Conservation (phyloP, 495 filamentous ascomycete genomes). For the Penicillium bovifimosum region DNA sequence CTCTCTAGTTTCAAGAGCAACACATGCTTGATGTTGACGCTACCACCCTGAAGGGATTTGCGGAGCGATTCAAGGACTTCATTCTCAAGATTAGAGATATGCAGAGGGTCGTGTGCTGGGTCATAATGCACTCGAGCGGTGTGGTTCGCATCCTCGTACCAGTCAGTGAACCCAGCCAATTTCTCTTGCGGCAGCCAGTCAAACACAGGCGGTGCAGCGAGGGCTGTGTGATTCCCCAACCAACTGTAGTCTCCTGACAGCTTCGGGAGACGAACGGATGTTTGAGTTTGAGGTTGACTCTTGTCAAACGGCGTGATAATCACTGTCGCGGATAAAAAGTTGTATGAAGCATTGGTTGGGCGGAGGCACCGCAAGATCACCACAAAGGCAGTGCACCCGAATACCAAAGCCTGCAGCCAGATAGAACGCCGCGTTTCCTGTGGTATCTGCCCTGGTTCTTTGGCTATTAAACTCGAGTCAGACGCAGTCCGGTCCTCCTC, state of each 20-base stretch:
- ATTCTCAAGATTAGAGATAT: constrained; percentile 36
- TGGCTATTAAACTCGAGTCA: constrained; percentile 1
- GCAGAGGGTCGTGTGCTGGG: constrained; percentile 32
- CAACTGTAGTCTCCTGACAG: constrained; percentile 19
- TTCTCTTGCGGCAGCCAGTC: constrained; percentile 22
- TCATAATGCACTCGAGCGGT: constrained; percentile 26
- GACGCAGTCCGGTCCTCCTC: constrained; percentile 11
- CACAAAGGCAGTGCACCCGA: background rate
- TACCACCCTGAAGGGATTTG: constrained; percentile 23
- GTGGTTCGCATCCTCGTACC: constrained; percentile 14
- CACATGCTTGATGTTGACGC: constrained; percentile 33
- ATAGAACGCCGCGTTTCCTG: background rate
- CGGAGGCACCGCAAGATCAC: constrained; percentile 13
- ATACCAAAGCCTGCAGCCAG: constrained; percentile 6
- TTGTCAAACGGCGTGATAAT: constrained; percentile 18
- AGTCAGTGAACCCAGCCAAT: constrained; percentile 24
- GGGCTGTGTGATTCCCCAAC: constrained; percentile 21
- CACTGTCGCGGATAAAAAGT: constrained; percentile 19
- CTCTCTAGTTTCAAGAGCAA: constrained; percentile 40
- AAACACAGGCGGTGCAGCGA: constrained; percentile 12
- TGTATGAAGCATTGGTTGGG: constrained; percentile 14
- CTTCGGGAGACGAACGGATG: constrained; percentile 9
- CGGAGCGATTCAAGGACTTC: constrained; percentile 25
- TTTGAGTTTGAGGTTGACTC: background rate
- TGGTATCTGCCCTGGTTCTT: background rate